These are phyloP conservation scores for Penicillium capsulatum DNA, from an alignment of 2,329 filamentous ascomycete species.

Conservation along the genomic window DNA sequence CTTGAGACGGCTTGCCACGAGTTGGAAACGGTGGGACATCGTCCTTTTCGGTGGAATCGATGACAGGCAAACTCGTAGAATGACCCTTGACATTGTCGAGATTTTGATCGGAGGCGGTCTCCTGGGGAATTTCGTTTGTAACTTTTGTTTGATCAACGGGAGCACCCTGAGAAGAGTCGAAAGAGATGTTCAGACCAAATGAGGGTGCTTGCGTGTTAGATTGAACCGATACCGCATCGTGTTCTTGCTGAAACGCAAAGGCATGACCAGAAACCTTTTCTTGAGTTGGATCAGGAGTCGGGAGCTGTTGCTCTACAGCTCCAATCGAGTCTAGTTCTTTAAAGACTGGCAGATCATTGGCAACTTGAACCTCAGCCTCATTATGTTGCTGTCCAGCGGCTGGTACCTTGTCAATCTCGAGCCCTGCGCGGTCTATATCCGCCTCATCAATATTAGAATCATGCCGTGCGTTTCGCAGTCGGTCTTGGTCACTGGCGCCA, in stretches of 20 bases:
- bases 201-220: background rate
- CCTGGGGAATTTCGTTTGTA: no score
- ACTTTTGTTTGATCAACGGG: background rate
- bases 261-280: slow-evolving; percentile 1
- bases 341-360: background rate
- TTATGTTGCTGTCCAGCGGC: no score
- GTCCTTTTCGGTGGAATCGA: no score
- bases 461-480: no score
- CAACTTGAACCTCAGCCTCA: no score
- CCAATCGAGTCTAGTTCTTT: background rate
- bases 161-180: background rate
- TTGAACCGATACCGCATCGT: background rate
- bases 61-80: no score
- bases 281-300: slow-evolving; percentile 25
- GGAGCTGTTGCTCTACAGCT: slow-evolving; percentile 11
- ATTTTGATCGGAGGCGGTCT: no score
- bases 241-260: background rate
- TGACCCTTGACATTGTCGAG: no score
- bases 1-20: background rate
- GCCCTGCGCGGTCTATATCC: no score
- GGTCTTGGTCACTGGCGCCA: background rate
- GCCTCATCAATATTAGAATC: no score
- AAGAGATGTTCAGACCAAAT: background rate
- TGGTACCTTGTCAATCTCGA: no score
- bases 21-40: background rate